Conservation (phyloP, 371 early-diverging fungal species). For the Nosema muscidifuracis region DNA sequence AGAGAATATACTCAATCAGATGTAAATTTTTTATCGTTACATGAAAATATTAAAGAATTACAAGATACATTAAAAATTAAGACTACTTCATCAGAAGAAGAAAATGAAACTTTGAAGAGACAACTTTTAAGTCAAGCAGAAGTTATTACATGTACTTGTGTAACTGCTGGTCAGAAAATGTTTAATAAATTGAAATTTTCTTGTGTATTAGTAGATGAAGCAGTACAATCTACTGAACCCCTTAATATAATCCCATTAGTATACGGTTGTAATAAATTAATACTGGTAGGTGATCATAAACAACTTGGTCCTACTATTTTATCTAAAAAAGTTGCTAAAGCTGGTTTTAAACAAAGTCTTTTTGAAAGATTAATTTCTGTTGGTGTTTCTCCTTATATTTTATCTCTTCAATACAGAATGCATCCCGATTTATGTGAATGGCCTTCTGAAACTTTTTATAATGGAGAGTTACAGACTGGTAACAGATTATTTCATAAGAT, state of each 20-base stretch:
- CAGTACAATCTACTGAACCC: slow-evolving; percentile 91
- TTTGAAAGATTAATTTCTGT: slow-evolving; percentile 87
- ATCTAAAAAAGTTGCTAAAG: slow-evolving; percentile 84
- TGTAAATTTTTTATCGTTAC: slow-evolving; percentile 74
- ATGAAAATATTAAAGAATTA: slow-evolving; percentile 78
- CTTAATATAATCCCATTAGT: slow-evolving; percentile 91
- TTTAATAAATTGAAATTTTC: slow-evolving; percentile 75
- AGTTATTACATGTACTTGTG: slow-evolving; percentile 91
- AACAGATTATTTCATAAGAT: slow-evolving; percentile 69
- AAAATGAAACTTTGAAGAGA: slow-evolving; percentile 67
- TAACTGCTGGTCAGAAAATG: slow-evolving; percentile 89
- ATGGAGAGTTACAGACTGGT: slow-evolving; percentile 72
- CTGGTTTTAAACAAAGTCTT: slow-evolving; percentile 82
- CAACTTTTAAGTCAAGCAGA: slow-evolving; percentile 82
- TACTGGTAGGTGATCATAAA: slow-evolving; percentile 95
- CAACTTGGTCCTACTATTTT: slow-evolving; percentile 93
- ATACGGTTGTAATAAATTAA: slow-evolving; percentile 80
- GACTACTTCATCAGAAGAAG: slow-evolving; percentile 66
- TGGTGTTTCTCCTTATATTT: slow-evolving; percentile 78
- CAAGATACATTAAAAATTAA: slow-evolving; percentile 74
- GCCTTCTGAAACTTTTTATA: slow-evolving; percentile 95
- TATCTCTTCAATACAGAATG: slow-evolving; percentile 96
- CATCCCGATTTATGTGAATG: slow-evolving; percentile 90
- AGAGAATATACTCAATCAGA: slow-evolving; percentile 79
- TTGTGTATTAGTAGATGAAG: slow-evolving; percentile 89